Conservation (phyloP, 345 rosid genomes). For the Rhodomyrtus tomentosa region DNA sequence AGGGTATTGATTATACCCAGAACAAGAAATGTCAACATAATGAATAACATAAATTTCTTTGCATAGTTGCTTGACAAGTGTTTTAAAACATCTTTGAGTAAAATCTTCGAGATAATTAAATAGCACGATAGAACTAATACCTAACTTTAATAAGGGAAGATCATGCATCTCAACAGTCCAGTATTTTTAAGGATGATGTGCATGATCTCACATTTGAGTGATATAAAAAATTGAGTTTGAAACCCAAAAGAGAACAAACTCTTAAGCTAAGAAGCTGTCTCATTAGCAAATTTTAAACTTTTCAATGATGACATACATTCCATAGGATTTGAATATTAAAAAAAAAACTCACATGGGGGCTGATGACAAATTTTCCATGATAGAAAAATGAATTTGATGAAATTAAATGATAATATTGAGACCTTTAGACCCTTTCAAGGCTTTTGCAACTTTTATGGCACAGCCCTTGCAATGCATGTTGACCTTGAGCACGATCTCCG, state of each 20-base stretch:
- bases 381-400: neutral
- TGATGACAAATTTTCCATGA: neutral
- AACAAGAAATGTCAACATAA: neutral
- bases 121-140: neutral
- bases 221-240: neutral
- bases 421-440: slow-evolving; percentile 66
- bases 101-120: neutral
- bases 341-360: neutral
- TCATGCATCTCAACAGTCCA: neutral
- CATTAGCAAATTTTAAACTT: neutral
- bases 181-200: neutral
- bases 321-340: neutral
- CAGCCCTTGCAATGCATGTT: slow-evolving; percentile 81
- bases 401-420: neutral
- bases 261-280: neutral
- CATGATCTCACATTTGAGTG: neutral
- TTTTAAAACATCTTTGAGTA: neutral
- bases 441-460: slow-evolving; percentile 51
- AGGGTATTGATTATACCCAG: neutral
- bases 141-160: neutral
- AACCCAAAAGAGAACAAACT: neutral
- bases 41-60: neutral
- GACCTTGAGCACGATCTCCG: slow-evolving; percentile 60
- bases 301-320: neutral
- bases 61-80: neutral